phyloP scores from a whole-genome alignment of 495 filamentous ascomycete species.

The Penicillium cosmopolitanum region DNA sequence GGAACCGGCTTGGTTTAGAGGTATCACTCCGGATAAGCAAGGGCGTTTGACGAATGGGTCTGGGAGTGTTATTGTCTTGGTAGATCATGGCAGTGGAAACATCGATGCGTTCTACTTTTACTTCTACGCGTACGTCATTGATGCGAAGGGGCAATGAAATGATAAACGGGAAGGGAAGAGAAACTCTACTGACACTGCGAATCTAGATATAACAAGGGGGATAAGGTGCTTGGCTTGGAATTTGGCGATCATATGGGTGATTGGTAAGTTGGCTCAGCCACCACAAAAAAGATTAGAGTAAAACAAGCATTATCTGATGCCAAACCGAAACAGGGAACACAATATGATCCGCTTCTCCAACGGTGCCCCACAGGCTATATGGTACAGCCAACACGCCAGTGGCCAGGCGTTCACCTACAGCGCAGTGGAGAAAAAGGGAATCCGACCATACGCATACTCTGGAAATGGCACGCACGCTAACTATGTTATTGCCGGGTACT shows the following conservation, averaged over 20 bases:
- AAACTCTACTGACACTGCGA: neutral
- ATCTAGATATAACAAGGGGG: constrained; percentile 53
- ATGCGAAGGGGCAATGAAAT: neutral
- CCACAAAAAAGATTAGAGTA: no score
- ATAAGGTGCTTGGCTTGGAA: constrained; percentile 51
- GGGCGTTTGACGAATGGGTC: constrained; percentile 52
- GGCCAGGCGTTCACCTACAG: constrained; percentile 67
- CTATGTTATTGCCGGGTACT: constrained; percentile 56
- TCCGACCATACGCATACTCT: constrained; percentile 56
- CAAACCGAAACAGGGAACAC: constrained; percentile 54
- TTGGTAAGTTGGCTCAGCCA: constrained; percentile 43
- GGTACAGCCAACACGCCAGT: constrained; percentile 65
- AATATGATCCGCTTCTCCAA: constrained; percentile 69
- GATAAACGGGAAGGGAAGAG: neutral
- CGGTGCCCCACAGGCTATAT: constrained; percentile 59
- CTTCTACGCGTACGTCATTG: constrained; percentile 59
- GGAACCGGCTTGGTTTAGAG: constrained; percentile 56
- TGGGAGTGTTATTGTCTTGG: constrained; percentile 56
- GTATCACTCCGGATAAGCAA: constrained; percentile 49
- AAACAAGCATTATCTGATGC: neutral
- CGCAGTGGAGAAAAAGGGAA: constrained; percentile 55
- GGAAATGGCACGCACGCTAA: constrained; percentile 62
- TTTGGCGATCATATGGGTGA: constrained; percentile 68
- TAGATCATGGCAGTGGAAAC: constrained; percentile 55
- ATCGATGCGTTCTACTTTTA: constrained; percentile 73